Percentiles rank a stretch among this genome's conserved stretches.
Evolutionary conservation across 2,329 filamentous ascomycete genomes (phyloP).

Genomic region (Trichoderma lentiforme): DNA sequence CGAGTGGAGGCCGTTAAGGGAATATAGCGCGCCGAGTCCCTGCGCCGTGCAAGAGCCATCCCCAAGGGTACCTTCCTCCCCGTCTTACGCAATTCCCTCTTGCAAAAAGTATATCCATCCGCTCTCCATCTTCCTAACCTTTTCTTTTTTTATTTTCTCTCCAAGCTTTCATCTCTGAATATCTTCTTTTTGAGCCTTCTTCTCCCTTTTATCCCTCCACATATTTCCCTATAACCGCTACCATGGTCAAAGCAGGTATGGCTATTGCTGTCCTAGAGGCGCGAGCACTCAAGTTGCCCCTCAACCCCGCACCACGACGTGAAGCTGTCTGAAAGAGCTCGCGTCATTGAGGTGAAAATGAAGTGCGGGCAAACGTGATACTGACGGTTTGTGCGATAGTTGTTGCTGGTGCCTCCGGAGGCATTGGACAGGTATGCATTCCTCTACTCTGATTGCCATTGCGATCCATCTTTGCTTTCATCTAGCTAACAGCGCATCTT

Average conservation of each 20-base stretch:
- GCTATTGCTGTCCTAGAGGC: neutral
- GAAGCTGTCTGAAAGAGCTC: constrained; percentile 6
- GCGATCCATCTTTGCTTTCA: neutral
- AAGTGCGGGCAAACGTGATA: neutral
- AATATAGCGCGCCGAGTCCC: neutral
- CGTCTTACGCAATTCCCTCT: constrained; percentile 6
- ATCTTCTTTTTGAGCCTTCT: neutral
- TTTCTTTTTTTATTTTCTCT: neutral
- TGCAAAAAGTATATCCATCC: neutral
- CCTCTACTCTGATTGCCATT: constrained; percentile 25
- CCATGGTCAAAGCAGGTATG: constrained; percentile 21
- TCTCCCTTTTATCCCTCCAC: neutral
- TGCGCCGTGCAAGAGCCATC: neutral
- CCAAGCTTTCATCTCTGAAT: neutral
- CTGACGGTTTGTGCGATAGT: constrained; percentile 38
- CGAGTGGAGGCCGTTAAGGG: neutral
- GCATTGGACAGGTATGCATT: constrained; percentile 86
- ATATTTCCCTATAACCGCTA: constrained; percentile 2
- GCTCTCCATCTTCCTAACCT: neutral
- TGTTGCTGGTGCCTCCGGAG: constrained; percentile 94
- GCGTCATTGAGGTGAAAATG: neutral
- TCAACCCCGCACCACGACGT: constrained; percentile 18
- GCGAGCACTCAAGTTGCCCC: neutral
- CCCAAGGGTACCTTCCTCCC: neutral
- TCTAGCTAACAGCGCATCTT: neutral